These are phyloP conservation scores for Hamigera avellanea DNA, from an alignment of 495 filamentous ascomycete species.

Conservation along the genomic window DNA sequence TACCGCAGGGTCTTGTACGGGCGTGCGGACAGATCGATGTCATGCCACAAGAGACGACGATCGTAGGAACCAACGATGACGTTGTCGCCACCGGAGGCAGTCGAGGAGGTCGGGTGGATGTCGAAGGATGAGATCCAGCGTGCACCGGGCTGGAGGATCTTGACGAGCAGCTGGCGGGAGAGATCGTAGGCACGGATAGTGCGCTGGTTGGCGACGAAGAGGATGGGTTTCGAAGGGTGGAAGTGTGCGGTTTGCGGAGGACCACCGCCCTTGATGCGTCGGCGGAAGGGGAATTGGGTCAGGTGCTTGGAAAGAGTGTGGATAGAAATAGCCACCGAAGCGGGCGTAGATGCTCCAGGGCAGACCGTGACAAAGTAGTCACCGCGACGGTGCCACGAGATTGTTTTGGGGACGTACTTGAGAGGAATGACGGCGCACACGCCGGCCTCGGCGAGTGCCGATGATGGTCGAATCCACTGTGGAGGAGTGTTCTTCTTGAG, in stretches of 20 bases:
- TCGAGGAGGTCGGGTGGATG: slow-evolving; percentile 61
- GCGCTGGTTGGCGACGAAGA: slow-evolving; percentile 92
- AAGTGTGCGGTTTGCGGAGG: slow-evolving; percentile 84
- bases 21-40: slow-evolving; percentile 77
- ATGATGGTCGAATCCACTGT: slow-evolving; percentile 70
- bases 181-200: slow-evolving; percentile 89
- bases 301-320: slow-evolving; percentile 91
- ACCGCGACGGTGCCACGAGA: slow-evolving; percentile 87
- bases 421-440: slow-evolving; percentile 69
- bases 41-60: slow-evolving; percentile 89
- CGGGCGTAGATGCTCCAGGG: slow-evolving; percentile 55
- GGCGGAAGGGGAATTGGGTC: slow-evolving; percentile 85
- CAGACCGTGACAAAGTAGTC: slow-evolving; percentile 93
- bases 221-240: slow-evolving; percentile 83
- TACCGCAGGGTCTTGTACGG: slow-evolving; percentile 96
- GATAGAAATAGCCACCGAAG: slow-evolving; percentile 68
- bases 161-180: slow-evolving; percentile 74
- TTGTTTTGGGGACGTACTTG: slow-evolving; percentile 74
- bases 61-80: slow-evolving; percentile 91
- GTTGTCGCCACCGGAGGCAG: slow-evolving; percentile 65
- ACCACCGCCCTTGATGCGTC: slow-evolving; percentile 61
- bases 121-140: slow-evolving; percentile 92
- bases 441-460: slow-evolving; percentile 62
- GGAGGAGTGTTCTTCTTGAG: slow-evolving; percentile 62
- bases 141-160: slow-evolving; percentile 83